These are phyloP conservation scores for Sesbania bispinosa DNA, from an alignment of 306 rosid genomes.

Conservation along the genomic window DNA sequence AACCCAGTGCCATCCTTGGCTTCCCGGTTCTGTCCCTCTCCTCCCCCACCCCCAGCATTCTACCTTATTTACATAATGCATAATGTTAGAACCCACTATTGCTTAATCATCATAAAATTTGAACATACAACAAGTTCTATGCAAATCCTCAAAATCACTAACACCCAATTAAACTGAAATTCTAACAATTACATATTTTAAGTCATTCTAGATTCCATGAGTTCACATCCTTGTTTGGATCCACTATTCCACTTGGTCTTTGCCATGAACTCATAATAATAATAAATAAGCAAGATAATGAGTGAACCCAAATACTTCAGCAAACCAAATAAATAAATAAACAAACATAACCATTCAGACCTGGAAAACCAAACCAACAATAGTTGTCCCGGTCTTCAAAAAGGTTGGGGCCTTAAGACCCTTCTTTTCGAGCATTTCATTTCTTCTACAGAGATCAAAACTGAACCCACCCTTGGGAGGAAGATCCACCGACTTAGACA, in stretches of 20 bases:
- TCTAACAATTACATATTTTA: neutral
- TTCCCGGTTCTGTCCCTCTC: neutral
- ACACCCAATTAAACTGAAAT: neutral
- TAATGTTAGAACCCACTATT: neutral
- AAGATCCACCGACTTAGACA: slow-evolving; percentile 60
- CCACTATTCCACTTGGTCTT: neutral
- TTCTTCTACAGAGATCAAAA: slow-evolving; percentile 86
- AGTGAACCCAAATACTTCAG: neutral
- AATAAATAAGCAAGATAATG: neutral
- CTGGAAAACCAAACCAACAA: slow-evolving; percentile 81
- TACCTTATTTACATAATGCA: neutral
- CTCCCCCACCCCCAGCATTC: neutral
- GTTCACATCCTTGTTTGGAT: neutral
- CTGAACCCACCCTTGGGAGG: slow-evolving; percentile 89
- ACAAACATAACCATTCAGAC: slow-evolving; percentile 24
- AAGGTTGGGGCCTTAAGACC: slow-evolving; percentile 59
- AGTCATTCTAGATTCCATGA: neutral
- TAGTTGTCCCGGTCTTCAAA: slow-evolving; percentile 88
- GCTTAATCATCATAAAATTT: neutral
- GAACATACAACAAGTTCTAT: neutral
- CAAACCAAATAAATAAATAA: neutral
- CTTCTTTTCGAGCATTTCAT: slow-evolving; percentile 73
- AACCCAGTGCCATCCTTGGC: neutral
- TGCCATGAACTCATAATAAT: neutral
- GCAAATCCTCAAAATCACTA: neutral